Evolutionary conservation across 164 flowering plant genomes (phyloP).

Genomic region (Malania oleifera): DNA sequence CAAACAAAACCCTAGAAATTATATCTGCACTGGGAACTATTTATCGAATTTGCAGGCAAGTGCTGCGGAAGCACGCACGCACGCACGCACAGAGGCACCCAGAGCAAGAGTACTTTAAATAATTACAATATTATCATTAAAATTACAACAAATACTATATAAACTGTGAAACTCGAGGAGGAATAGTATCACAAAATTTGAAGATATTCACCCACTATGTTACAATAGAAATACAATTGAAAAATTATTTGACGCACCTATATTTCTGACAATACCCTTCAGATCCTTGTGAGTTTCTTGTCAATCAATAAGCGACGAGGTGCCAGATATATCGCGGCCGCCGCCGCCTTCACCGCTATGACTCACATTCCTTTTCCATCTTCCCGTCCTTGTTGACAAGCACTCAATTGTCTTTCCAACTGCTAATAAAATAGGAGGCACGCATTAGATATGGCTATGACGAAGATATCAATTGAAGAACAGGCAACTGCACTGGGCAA

Average conservation of each 20-base stretch:
- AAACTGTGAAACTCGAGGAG: not conserved
- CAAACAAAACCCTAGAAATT: no score
- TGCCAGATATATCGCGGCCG: not conserved
- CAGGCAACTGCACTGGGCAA: no score
- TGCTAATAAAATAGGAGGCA: not conserved
- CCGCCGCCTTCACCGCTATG: not conserved
- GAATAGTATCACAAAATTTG: not conserved
- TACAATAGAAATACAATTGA: no score
- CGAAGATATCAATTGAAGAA: no score
- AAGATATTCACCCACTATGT: not conserved
- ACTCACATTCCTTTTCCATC: not conserved
- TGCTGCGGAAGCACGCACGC: no score
- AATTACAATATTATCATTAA: not conserved
- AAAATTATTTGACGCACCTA: no score
- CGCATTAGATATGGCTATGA: no score
- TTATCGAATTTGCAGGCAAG: no score
- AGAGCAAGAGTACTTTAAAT: no score
- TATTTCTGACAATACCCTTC: not conserved
- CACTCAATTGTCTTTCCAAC: not conserved
- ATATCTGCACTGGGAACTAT: no score
- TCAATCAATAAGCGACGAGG: not conserved
- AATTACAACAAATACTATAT: slow-evolving; percentile 1
- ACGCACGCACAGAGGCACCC: no score
- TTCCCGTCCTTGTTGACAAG: not conserved
- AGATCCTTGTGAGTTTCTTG: not conserved